Base-by-base conservation (phyloP, 163 green algal species). In the Chloromonas sp. region DNA sequence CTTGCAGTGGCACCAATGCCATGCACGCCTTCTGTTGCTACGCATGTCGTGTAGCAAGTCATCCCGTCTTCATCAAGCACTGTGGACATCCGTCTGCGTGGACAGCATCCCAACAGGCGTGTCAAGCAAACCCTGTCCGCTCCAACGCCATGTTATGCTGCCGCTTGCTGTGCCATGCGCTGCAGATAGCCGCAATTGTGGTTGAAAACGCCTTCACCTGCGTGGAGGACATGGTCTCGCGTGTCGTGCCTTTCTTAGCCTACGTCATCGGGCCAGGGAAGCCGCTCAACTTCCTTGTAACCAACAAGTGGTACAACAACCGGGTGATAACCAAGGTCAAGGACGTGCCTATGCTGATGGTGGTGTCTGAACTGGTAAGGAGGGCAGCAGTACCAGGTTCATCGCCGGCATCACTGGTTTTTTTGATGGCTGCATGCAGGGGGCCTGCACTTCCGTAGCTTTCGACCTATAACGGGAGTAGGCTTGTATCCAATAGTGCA, bases 201-300 rank as follows among this genome's bases (percentile, higher is more conserved):
- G 74, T 99, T 14, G 97, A 99, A 84, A 99, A 99, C 91, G 98
- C 97, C 0, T 99, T 99, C 90, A 96, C 93, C 0, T 94, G 88
- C 1, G 93, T 99, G 11, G 87, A 96, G 79, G 95, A 98, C 84
- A 95, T 98, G 88, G 96, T 94, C 57, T 83, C 89, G 0, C 78
- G 90, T 82, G 88, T 93, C 83, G 82, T 92, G 14, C 92, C 92
- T 3, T 85, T 85, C 1, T 79, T 93, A 59, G 86, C 86, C 36
- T 60, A 57, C 3, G 66, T 92, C 11, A 88, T 93, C 14, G 88
- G 88, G 36, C 86, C 77, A 0, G 84, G 89, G 36, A 88, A 86
- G 83, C 86, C 89, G 1, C 88, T 92, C 85, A 98, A 98, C 89
- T 97, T 91, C 60, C 85, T 98, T 71, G 89, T 98, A 1, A 92